Base-by-base conservation (phyloP, 768 basidiomycete genomes). In the Cubamyces sp. region DNA sequence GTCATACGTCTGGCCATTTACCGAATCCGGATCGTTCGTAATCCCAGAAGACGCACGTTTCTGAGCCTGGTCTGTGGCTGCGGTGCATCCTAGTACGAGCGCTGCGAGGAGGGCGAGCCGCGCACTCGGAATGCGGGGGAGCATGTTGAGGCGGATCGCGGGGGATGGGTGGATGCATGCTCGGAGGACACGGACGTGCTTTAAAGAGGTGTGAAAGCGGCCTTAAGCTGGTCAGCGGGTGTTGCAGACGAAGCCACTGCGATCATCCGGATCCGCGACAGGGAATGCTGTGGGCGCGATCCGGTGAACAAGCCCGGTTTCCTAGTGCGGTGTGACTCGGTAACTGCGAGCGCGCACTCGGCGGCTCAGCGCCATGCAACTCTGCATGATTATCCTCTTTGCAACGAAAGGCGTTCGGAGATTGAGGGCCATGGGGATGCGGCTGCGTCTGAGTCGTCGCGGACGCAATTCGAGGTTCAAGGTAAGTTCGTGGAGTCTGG, bases 1-100 rank as follows among this genome's bases (percentile, higher is more conserved):
- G 58, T 74, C 74, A 58, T 64, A 74, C 7, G 69, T 59, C 48
- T 59, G 41, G 11, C 57, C 57, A 37, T 59, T 45, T 28, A 40
- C 57, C 6, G 28, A 14, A 14, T 1, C 42, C 1, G 53, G 26
- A 30, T 61, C 60, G 34, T 15, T 61, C 0, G 60, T 61, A 47
- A 61, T 54, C 16, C 60, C 60, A 5, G 60, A 61, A 23, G 46
- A 26, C 19, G 53, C 49, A 8, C 57, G 57, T 26, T 51, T 59
- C 19, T 59, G 57, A 11, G 18, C 46, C 4, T 18, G n/a, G 12
- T 41, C 49, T 3, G 43, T 19, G 2, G 57, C 49, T 18, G 28
- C 3, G 12, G 49, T 19, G 25, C 26, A 52, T 11, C 41, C 4
- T 28, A 42, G 41, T 19, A 52, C 49, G 6, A 52, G 49, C 26